Evolutionary conservation across 805 yeast species (phyloP).

Genomic region (Yarrowia alimentaria): DNA sequence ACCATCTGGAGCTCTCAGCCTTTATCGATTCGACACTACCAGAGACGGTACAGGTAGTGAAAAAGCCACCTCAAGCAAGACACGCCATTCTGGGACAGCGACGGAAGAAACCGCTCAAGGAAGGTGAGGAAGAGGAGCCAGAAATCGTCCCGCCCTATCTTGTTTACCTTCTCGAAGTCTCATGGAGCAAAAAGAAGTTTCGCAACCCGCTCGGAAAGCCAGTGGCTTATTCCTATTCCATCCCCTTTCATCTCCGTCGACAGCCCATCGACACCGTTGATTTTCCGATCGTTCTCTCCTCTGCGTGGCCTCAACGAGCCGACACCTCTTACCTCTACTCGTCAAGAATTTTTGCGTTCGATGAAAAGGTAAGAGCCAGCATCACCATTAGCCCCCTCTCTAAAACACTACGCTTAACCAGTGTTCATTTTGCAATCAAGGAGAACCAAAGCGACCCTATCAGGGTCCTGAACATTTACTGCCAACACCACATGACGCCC

Average conservation of each 20-base stretch:
- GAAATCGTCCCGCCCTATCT: too few relatives aligned
- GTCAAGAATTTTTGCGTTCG: background rate
- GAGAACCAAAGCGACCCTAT: background rate
- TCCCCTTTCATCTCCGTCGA: constrained; percentile 4
- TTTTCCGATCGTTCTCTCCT: background rate
- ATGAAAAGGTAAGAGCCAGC: background rate
- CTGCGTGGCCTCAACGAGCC: background rate
- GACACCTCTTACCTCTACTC: constrained; percentile 1
- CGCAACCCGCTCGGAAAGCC: constrained; percentile 1
- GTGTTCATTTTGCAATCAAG: constrained; percentile 5
- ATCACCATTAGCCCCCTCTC: background rate
- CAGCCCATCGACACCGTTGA: background rate
- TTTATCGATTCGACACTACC: constrained; percentile 3
- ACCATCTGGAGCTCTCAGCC: background rate
- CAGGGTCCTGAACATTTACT: constrained; percentile 7
- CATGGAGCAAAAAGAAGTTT: constrained; percentile 6
- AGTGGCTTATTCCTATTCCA: background rate
- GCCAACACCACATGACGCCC: constrained; percentile 15
- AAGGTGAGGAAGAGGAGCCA: background rate
- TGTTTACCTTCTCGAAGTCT: background rate
- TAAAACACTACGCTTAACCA: background rate
- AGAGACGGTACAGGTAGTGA: background rate
- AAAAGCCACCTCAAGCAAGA: background rate
- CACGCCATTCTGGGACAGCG: background rate
- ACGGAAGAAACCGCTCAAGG: too few relatives aligned